phyloP scores from a whole-genome alignment of 805 yeast genomes.

The Blastobotrys americana region DNA sequence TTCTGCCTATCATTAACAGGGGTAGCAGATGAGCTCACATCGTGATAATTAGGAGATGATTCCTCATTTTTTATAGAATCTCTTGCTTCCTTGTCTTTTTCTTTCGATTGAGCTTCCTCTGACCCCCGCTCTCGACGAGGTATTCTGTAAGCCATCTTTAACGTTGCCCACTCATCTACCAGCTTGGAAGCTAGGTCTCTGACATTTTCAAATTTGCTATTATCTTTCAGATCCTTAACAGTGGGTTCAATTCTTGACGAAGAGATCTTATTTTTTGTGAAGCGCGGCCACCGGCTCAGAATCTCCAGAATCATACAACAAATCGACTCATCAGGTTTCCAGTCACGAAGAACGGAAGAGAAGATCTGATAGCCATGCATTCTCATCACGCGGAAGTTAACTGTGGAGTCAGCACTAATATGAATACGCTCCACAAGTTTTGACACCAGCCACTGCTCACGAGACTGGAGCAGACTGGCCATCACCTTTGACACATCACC shows the following conservation, averaged over 20 bases:
- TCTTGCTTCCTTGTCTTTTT: conserved; percentile 19
- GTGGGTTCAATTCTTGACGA: conserved; percentile 65
- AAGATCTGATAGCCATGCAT: conserved; percentile 85
- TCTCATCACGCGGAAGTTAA: conserved; percentile 56
- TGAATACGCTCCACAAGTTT: conserved; percentile 64
- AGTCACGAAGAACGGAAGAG: conserved; percentile 46
- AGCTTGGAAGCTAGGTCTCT: conserved; percentile 38
- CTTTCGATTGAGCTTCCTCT: conserved; percentile 7
- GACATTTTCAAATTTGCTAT: conserved; percentile 26
- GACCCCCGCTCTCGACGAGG: conserved; percentile 45
- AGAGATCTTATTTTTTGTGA: conserved; percentile 71
- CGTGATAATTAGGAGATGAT: too few relatives aligned
- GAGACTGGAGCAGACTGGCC: conserved; percentile 71
- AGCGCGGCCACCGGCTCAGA: conserved; percentile 55
- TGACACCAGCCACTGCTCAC: conserved; percentile 54
- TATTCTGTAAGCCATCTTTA: conserved; percentile 79
- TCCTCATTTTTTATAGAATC: background rate
- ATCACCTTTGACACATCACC: conserved; percentile 69
- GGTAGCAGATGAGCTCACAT: background rate
- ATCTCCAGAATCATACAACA: conserved; percentile 47
- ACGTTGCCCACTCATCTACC: conserved; percentile 59
- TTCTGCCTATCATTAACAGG: background rate
- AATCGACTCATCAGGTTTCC: conserved; percentile 36
- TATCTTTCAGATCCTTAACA: conserved; percentile 38
- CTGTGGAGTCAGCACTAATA: conserved; percentile 42